Evolutionary conservation across 257 asterid species (phyloP), one percentile per base, ranked within the genome.

Genomic region (Plectranthus barbatus): DNA sequence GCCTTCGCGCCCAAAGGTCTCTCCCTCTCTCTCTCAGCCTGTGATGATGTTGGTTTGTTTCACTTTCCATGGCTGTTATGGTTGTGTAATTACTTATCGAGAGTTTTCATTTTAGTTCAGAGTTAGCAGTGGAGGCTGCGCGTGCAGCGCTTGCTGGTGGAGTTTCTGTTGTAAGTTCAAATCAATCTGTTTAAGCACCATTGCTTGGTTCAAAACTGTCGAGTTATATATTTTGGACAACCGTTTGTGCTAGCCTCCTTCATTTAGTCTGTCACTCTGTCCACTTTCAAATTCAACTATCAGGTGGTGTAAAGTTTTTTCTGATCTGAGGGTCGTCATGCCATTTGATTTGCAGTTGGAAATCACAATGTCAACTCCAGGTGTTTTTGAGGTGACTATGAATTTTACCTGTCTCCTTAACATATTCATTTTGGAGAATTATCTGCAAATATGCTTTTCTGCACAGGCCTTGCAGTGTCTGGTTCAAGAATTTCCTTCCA

Each of bases 1-100:
- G 97, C 74, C 89, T 89, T 64, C 89, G 95, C 6, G 85, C 95
- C 41, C 79, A 73, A 62, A 84, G 88, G 95, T 86, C 72, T 14
- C 31, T 1, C 5, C n/a, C n/a, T n/a, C n/a, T n/a, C n/a, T n/a
- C n/a, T n/a, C n/a, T n/a, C n/a, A n/a, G n/a, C n/a, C n/a, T n/a
- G n/a, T n/a, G n/a, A n/a, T n/a, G n/a, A n/a, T n/a, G n/a, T n/a
- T n/a, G n/a, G n/a, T n/a, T n/a, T n/a, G n/a, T n/a, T n/a, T n/a
- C n/a, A n/a, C n/a, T n/a, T n/a, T n/a, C n/a, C 31, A 26, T 26
- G 31, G 5, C 0, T 14, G 11, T 13, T 21, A 4, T 20, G 18
- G 3, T 49, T 33, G 46, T 63, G 66, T 47, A 41, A 21, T 66
- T 65, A 49, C 10, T 33, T 64, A 18, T 67, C 53, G 53, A 59